These are phyloP conservation scores for Globisporangium emineosum DNA, from an alignment of 352 stramenopile genomes.

Conservation along the genomic window DNA sequence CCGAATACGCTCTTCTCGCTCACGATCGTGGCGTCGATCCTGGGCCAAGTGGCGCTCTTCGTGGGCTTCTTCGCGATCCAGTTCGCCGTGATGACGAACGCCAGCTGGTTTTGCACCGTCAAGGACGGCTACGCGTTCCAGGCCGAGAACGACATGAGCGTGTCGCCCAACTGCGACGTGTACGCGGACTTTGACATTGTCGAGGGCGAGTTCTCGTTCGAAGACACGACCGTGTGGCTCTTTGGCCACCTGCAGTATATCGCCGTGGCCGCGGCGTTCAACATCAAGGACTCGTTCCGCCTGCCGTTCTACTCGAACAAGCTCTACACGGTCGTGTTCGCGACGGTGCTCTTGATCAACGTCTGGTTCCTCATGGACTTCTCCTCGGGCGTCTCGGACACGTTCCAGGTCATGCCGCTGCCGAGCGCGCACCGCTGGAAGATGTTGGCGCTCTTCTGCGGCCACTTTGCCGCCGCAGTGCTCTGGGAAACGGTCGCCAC, in stretches of 20 bases:
- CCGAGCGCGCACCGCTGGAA: constrained; percentile 32
- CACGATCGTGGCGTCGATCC: constrained; percentile 42
- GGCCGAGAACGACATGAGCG: constrained; percentile 16
- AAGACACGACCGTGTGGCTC: constrained; percentile 52
- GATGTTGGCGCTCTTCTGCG: constrained; percentile 43
- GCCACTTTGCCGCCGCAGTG: constrained; percentile 22
- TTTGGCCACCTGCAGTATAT: constrained; percentile 57
- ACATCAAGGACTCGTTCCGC: constrained; percentile 52
- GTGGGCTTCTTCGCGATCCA: constrained; percentile 44
- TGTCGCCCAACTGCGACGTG: constrained; percentile 15
- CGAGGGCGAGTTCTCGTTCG: constrained; percentile 40
- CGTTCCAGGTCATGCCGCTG: constrained; percentile 50
- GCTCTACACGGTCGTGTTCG: constrained; percentile 29
- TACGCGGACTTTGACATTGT: constrained; percentile 22
- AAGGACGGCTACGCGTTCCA: constrained; percentile 28
- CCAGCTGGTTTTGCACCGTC: constrained; percentile 47
- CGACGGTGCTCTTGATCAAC: constrained; percentile 32
- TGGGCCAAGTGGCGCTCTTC: constrained; percentile 44
- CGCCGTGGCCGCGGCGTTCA: constrained; percentile 50
- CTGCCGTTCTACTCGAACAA: constrained; percentile 43
- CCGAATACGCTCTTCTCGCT: constrained; percentile 52
- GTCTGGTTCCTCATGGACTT: constrained; percentile 52
- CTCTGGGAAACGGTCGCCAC: constrained; percentile 31
- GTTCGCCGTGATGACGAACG: constrained; percentile 24
- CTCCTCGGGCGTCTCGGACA: constrained; percentile 27